phyloP scores from a whole-genome alignment of 495 filamentous ascomycete species.

The Podospora appendiculata region DNA sequence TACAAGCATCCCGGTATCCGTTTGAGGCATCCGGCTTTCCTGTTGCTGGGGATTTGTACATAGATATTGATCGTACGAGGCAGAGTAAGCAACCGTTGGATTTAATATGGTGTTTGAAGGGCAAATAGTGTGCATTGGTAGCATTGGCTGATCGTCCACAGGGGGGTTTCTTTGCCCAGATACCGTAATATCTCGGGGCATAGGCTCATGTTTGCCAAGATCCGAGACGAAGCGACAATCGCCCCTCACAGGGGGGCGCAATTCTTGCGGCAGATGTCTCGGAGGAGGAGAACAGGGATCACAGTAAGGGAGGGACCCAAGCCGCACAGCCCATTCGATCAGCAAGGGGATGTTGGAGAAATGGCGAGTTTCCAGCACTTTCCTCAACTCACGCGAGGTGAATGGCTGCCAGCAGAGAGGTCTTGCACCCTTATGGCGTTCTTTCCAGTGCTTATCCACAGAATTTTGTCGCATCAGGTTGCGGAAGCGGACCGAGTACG shows the following conservation, averaged over 20 bases:
- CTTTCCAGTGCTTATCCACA: slow-evolving; percentile 9
- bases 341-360: slow-evolving; percentile 10
- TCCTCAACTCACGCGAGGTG: slow-evolving; percentile 13
- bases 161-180: too few relatives aligned
- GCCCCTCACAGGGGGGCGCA: not conserved
- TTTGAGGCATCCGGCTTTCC: too few relatives aligned
- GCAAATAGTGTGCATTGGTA: too few relatives aligned
- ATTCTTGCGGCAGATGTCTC: not conserved
- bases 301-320: slow-evolving; percentile 3
- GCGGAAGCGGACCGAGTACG: slow-evolving; percentile 13
- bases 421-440: slow-evolving; percentile 3
- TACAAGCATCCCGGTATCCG: too few relatives aligned
- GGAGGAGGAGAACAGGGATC: slow-evolving; percentile 2
- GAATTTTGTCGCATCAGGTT: slow-evolving; percentile 17
- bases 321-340: slow-evolving; percentile 8
- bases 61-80: too few relatives aligned
- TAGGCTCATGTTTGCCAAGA: too few relatives aligned
- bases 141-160: too few relatives aligned
- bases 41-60: too few relatives aligned
- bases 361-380: slow-evolving; percentile 17
- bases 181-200: too few relatives aligned
- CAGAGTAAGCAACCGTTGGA: too few relatives aligned
- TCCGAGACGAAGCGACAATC: not conserved
- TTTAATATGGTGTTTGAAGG: too few relatives aligned
- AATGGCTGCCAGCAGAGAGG: slow-evolving; percentile 15